Base-by-base conservation (phyloP, 2,329 filamentous ascomycete genomes). In the Penicillium sp. region DNA sequence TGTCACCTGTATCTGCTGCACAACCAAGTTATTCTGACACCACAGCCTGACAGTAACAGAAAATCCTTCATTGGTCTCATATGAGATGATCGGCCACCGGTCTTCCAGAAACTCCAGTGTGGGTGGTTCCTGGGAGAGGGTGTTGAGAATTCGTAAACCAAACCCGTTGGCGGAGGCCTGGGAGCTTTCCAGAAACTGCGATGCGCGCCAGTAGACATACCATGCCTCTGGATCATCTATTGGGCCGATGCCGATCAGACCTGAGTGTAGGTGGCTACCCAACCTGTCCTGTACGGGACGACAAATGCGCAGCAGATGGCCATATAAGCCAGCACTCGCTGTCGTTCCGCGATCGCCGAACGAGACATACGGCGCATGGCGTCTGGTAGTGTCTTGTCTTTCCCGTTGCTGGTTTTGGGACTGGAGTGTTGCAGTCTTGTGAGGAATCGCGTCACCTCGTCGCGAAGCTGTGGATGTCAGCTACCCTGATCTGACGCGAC, bases 281-380 rank as follows among this genome's bases (percentile, higher is more conserved):
- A 13, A n/a, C 12, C n/a, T 33, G 30, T 33, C 30, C n/a, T 33
- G 13, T 7, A 49, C 13, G 20, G 46, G 46, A 6, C 37, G 37
- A 29, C 46, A 49, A 20, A 42, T 49, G 12, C 46, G 46, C 2
- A 49, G n/a, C 18, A 49, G 29, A 2, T 37, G 32, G 39, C 39
- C 46, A 34, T 49, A 49, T 7, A 21, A 7, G 6, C 46, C 46
- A 8, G 37, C 56, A 39, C 53, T 33, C 20, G 50, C 47, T 48
- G 32, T 61, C 32, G 49, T 44, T 33, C 23, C 70, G 18, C 18
- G 18, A 13, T 49, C 46, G 17, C 46, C 46, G 27, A 49, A 49
- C 2, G 46, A 49, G 10, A 49, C 37, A 21, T 42, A 49, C 2
- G 46, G 46, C 8, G 46, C 46, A 36, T 23, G 23, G 5, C 44